Evolutionary conservation across 169 alveolate genomes (phyloP).

Genomic region (Plasmodium chabaudi): DNA sequence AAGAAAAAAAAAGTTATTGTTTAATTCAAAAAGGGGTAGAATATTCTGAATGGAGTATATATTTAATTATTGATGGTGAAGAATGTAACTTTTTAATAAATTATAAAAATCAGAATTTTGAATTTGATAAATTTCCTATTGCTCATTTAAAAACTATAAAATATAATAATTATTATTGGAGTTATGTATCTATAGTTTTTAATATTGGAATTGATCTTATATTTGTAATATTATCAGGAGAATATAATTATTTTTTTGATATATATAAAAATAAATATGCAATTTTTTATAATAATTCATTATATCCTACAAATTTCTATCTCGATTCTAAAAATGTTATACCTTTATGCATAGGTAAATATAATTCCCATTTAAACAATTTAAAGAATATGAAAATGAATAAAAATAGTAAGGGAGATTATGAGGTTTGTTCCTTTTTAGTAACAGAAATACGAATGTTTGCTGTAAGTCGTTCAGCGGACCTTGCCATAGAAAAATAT

Average conservation of each 20-base stretch:
- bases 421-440: slow-evolving; percentile 27
- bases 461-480: slow-evolving; percentile 54
- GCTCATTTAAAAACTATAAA: slow-evolving; percentile 21
- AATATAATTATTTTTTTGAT: slow-evolving; percentile 14
- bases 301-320: slow-evolving; percentile 63
- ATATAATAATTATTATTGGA: slow-evolving; percentile 36
- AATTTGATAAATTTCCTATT: slow-evolving; percentile 36
- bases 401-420: neutral
- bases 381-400: neutral
- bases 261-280: slow-evolving; percentile 13
- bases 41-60: slow-evolving; percentile 34
- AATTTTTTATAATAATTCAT: slow-evolving; percentile 31
- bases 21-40: slow-evolving; percentile 51
- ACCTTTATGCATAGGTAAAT: slow-evolving; percentile 29
- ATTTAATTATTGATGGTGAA: slow-evolving; percentile 31
- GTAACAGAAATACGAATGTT: slow-evolving; percentile 39
- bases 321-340: neutral
- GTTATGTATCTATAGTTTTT: slow-evolving; percentile 30
- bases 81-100: slow-evolving; percentile 45
- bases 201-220: slow-evolving; percentile 59
- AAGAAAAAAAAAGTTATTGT: slow-evolving; percentile 33
- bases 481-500: slow-evolving; percentile 12
- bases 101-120: slow-evolving; percentile 21
- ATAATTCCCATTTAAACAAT: neutral
- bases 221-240: slow-evolving; percentile 51